These are phyloP conservation scores for Cryphonectria radicalis DNA, from an alignment of 2,329 filamentous ascomycete genomes.

Conservation along the genomic window DNA sequence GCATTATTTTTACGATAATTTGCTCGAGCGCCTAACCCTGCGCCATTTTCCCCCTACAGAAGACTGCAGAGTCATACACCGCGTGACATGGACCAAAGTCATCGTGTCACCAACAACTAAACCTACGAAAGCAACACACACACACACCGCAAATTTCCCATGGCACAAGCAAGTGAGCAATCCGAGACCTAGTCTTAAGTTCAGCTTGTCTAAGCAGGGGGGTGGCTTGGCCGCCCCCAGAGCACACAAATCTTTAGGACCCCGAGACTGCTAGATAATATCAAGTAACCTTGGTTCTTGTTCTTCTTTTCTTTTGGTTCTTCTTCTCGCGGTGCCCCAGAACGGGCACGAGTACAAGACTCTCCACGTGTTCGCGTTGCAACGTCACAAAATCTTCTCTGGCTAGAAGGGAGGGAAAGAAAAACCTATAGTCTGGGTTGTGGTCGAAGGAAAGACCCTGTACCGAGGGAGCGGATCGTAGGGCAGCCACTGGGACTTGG, in stretches of 20 bases:
- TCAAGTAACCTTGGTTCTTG: background rate
- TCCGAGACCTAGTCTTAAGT: background rate
- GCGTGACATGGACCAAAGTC: background rate
- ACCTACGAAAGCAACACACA: background rate
- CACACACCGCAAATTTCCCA: background rate
- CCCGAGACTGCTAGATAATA: background rate
- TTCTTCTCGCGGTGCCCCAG: background rate
- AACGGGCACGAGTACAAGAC: background rate
- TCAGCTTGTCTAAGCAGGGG: background rate
- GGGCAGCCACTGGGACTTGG: conserved; percentile 1
- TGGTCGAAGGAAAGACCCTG: background rate
- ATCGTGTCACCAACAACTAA: background rate
- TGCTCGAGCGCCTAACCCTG: background rate
- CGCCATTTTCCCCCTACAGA: no score
- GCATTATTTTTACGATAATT: background rate
- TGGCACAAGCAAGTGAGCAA: background rate
- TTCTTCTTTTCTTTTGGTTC: background rate
- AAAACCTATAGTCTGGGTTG: background rate
- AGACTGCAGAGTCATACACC: background rate
- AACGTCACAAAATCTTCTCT: background rate
- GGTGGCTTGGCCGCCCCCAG: background rate
- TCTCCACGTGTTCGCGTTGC: background rate
- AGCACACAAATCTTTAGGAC: background rate
- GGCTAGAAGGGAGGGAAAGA: background rate
- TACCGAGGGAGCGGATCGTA: background rate